These are phyloP conservation scores for Cercospora sp. DNA, from an alignment of 2,329 filamentous ascomycete species.

Conservation along the genomic window DNA sequence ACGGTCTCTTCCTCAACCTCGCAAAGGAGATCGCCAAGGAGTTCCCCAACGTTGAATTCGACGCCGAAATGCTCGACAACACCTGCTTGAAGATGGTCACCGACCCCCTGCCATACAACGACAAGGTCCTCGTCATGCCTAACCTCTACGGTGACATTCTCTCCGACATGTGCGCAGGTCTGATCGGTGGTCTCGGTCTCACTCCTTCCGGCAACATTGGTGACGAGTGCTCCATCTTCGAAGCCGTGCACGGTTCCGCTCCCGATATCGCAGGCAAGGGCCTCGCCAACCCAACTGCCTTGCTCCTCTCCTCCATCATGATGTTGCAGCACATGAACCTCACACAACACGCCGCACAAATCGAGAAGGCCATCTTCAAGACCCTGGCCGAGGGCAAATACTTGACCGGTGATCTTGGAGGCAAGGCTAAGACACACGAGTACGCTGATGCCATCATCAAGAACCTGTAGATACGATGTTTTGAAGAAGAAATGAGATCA, in stretches of 20 bases:
- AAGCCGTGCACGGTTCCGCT: constrained; percentile 96
- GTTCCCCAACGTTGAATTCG: constrained; percentile 93
- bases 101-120: constrained; percentile 94
- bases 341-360: constrained; percentile 76
- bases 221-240: constrained; percentile 99
- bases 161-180: constrained; percentile 97
- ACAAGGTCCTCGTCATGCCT: constrained; percentile 96
- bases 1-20: constrained; percentile 93
- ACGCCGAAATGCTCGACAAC: constrained; percentile 97
- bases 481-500: constrained; percentile 3
- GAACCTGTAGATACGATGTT: constrained; percentile 45
- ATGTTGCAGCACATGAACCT: constrained; percentile 99
- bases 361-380: constrained; percentile 93
- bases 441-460: constrained; percentile 90
- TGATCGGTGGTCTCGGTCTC: constrained; percentile 95
- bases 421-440: constrained; percentile 93
- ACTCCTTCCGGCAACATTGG: constrained; percentile 98
- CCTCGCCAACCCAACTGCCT: constrained; percentile 94
- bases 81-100: constrained; percentile 98
- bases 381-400: constrained; percentile 94
- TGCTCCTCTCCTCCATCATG: constrained; percentile 96
- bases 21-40: constrained; percentile 87
- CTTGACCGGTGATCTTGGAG: constrained; percentile 92
- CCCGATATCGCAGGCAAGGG: constrained; percentile 95
- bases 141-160: constrained; percentile 99